phyloP scores from a whole-genome alignment of 2,329 filamentous ascomycete genomes.

The Paraphaeosphaeria sporulosa region DNA sequence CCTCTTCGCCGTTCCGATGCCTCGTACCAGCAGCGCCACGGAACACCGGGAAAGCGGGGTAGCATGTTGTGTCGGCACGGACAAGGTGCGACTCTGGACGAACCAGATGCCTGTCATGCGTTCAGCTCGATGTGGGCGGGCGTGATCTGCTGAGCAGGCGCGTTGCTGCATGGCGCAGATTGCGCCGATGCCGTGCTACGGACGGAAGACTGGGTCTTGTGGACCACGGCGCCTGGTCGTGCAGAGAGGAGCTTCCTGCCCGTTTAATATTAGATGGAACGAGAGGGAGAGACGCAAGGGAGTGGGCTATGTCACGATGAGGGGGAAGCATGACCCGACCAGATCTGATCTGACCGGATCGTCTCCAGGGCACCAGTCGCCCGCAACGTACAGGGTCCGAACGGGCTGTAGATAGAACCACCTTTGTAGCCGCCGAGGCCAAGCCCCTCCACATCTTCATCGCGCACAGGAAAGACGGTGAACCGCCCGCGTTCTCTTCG shows the following conservation, averaged over 20 bases:
- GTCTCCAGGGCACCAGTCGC: neutral
- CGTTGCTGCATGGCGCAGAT: conserved; percentile 2
- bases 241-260: conserved; percentile 7
- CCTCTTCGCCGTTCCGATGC: neutral
- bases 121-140: conserved; percentile 6
- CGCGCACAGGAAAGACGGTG: conserved; percentile 19
- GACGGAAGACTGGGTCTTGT: neutral
- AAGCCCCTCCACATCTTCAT: neutral
- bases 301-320: neutral
- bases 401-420: neutral
- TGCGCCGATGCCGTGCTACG: conserved; percentile 13
- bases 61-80: conserved; percentile 3
- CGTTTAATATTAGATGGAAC: conserved; percentile 1
- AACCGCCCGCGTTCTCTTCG: neutral
- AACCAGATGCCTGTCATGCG: conserved; percentile 13
- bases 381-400: neutral
- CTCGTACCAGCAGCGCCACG: conserved; percentile 10
- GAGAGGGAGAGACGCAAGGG: conserved; percentile 1
- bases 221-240: neutral
- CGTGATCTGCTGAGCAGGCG: conserved; percentile 5
- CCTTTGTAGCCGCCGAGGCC: neutral
- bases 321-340: neutral
- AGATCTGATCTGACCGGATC: neutral
- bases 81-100: conserved; percentile 9
- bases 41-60: conserved; percentile 17